Base-by-base conservation (phyloP, 768 basidiomycete species). In the Exidia glandulosa region DNA sequence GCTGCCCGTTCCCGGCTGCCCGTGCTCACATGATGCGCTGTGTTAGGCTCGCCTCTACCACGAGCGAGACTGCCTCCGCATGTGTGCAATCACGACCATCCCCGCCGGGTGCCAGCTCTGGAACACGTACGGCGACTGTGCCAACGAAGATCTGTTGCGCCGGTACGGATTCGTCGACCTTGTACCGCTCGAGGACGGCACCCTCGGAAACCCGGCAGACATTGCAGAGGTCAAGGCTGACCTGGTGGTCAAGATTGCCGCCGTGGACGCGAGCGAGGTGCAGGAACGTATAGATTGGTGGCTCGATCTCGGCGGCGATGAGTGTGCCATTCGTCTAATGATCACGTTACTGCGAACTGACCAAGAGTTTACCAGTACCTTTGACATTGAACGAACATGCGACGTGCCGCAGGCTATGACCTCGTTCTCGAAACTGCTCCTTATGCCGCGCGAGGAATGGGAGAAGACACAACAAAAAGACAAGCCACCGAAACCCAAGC, bases 91-190 rank as follows among this genome's bases (percentile, higher is more conserved):
- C 2, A 84, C 81, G 61, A 70, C 75, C 3, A 90, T 98, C 63
- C 75, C 77, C 60, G 73, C 79, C 16, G 92, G 91, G 1, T 87
- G 89, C 63, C 94, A 98, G 71, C 94, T 99, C 92, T 93, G 86
- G 83, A 98, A 98, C 70, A 97, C 95, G 0, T 99, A 98, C 70
- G 91, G 87, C 30, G 89, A 94, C 67, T 86, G 84, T 2, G 92
- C 95, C 4, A 98, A 98, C 68, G 82, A 89, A 6, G 94, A 94
- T 65, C 81, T 99, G 7, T 79, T 99, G n/a, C 83, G 96, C 48
- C 83, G 90, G 59, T 98, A 95, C 67, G 96, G 96, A 1, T 89
- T 97, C 67, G 86, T 95, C 58, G 96, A 98, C 71, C 67, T 84
- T 31, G 69, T 94, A 19, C 80, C 79, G 9, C 69, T 87, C 16